These are phyloP conservation scores for Plectosphaerella cucumerina DNA, from an alignment of 2,329 filamentous ascomycete genomes.

Conservation along the genomic window DNA sequence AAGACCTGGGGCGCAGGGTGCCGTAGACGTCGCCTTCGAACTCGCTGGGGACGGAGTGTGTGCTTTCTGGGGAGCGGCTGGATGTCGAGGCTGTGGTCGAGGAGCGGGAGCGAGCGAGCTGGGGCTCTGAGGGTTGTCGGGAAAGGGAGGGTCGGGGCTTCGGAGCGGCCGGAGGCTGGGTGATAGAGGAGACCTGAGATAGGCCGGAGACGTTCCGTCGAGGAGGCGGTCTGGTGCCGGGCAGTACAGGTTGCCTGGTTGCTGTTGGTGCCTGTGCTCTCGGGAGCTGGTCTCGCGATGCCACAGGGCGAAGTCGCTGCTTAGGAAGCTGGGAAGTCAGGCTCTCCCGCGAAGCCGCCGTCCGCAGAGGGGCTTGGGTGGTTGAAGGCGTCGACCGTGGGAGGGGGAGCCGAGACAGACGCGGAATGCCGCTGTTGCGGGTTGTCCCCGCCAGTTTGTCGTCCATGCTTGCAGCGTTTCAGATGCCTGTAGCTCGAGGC, in stretches of 20 bases:
- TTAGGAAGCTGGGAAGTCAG: slow-evolving; percentile 11
- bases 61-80: slow-evolving; percentile 1
- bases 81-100: slow-evolving; percentile 15
- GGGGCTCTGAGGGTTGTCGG: slow-evolving; percentile 6
- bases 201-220: background rate
- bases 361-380: slow-evolving; percentile 18
- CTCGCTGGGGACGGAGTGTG: slow-evolving; percentile 3
- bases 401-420: slow-evolving; percentile 32
- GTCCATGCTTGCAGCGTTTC: slow-evolving; percentile 6
- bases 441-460: slow-evolving; percentile 9
- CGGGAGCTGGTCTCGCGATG: slow-evolving; percentile 17
- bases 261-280: slow-evolving; percentile 8
- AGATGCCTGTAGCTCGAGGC: background rate
- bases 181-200: slow-evolving; percentile 5
- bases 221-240: slow-evolving; percentile 8
- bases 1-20: slow-evolving; percentile 9
- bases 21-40: slow-evolving; percentile 7
- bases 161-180: slow-evolving; percentile 1
- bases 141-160: slow-evolving; percentile 5
- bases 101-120: background rate
- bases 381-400: slow-evolving; percentile 23
- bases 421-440: slow-evolving; percentile 25
- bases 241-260: slow-evolving; percentile 7
- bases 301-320: slow-evolving; percentile 33
- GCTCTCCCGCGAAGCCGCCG: slow-evolving; percentile 23